Evolutionary conservation across 495 filamentous ascomycete genomes (phyloP), one percentile per base, ranked within the genome.

Genomic region (Podospora bellae-mahoneyi): DNA sequence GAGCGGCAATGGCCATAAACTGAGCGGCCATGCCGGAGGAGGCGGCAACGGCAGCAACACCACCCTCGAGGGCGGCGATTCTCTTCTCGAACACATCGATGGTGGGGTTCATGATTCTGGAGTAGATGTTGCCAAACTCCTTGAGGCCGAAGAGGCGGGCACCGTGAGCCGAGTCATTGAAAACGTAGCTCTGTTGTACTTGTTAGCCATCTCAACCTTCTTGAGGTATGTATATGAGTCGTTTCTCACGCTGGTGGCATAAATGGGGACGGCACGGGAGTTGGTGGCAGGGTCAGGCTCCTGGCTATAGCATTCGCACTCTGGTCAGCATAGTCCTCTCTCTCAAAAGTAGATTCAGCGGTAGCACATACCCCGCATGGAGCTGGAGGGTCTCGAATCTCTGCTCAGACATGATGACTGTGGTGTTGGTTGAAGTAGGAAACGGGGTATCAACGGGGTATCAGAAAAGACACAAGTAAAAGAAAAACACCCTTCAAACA

Each of bases 71-170:
- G 16, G 95, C 96, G 16, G 96, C 95, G 57, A 98, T 91, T 63
- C 95, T 89, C 84, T 98, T 97, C 80, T 99, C 95, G 68, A 98
- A 95, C 57, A 98, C 96, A 80, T 97, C 96, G 67, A 97, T 92
- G 5, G 95, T 99, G 2, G 95, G 95, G 91, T 99, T 99, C 93
- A 96, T 96, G 72, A 99, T 95, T 66, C 95, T 90, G 74, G 90
- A 93, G 84, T 99, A 99, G 81, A 99, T 97, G 80, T 99, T 97
- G 77, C 94, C 96, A 77, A 96, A 94, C 78, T 97, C 94, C 78
- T 97, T 96, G 80, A 99, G 92, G 72, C 92, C 92, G 76, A 99
- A 99, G 27, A 99, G 89, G 75, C 94, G 89, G 63, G 96, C 96
- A 70, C 93, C 95, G 78, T 98, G 95, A 62, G 94, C 95, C 48